Evolutionary conservation across 331 rosid species (phyloP), one percentile per base, ranked within the genome.

Genomic region (Cucumis variabilis): DNA sequence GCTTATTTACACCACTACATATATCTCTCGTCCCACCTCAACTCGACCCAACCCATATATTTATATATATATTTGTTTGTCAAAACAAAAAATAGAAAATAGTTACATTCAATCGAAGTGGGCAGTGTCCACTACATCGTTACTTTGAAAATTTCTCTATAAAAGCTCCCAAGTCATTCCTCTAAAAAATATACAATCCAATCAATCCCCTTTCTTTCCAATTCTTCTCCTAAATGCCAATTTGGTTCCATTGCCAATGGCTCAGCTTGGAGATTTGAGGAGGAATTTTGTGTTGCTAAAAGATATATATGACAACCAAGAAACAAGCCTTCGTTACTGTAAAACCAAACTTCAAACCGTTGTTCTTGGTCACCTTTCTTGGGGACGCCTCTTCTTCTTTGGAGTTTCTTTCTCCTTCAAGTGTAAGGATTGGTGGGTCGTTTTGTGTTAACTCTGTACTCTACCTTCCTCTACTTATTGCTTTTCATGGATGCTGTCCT

Each of bases 401-500:
- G 82, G 37, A 9, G 12, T 20, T 28, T 73, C 83, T 11, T 53
- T n/a, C 15, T 66, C 88, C 20, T 6, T 14, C 30, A 71, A 50
- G 11, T 50, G 46, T 17, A 28, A 19, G n/a, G 53, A 86, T 28
- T 86, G 88, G 83, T 86, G 82, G 73, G 83, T 73, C 30, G 33
- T 65, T 23, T 73, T 86, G 69, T 2, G 6, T 53, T 73, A 37
- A 53, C 19, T 55, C 82, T 86, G 13, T 13, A 33, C 2, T 53
- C 25, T 28, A 50, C 62, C 20, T 11, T 86, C 17, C 9, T 86
- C 73, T 53, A 53, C 82, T 33, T 37, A n/a, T 15, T 72, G 37
- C 24, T 79, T 58, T 53, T 86, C 21, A 37, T 86, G 28, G 83
- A 86, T 20, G 88, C 83, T 19, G 83, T 73, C 68, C 23, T 13